Evolutionary conservation across 2,329 filamentous ascomycete genomes (phyloP).

Genomic region (Penicillium rolfsii): DNA sequence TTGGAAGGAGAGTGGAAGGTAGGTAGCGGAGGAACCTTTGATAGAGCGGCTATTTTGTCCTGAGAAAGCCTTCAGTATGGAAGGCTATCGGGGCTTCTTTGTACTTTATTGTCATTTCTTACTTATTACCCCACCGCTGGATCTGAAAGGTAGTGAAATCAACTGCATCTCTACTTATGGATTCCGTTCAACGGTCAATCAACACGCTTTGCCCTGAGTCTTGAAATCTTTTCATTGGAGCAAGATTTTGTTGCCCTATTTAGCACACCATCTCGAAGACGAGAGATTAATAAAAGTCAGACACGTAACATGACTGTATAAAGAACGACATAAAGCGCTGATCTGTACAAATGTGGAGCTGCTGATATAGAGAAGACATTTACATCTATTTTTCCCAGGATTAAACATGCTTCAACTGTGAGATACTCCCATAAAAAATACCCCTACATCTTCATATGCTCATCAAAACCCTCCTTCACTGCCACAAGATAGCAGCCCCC

Average conservation of each 20-base stretch:
- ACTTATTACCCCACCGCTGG: no score
- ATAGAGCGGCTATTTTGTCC: background rate
- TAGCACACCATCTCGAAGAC: no score
- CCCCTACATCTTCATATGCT: background rate
- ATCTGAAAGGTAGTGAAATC: background rate
- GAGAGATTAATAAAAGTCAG: no score
- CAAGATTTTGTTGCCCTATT: background rate
- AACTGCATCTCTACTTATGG: slow-evolving; percentile 1
- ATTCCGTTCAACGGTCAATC: background rate
- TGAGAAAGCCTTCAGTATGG: background rate
- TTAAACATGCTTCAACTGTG: background rate
- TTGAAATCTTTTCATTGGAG: background rate
- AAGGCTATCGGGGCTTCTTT: background rate
- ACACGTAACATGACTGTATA: no score
- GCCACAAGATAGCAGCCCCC: slow-evolving; percentile 12
- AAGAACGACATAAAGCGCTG: no score
- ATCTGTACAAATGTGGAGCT: no score
- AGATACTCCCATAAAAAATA: background rate
- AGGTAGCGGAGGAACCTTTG: slow-evolving; percentile 27
- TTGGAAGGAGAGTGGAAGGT: slow-evolving; percentile 54
- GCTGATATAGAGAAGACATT: no score
- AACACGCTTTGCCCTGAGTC: background rate
- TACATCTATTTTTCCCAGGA: no score
- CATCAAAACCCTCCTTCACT: background rate
- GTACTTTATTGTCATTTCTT: background rate